Evolutionary conservation across 768 basidiomycete genomes (phyloP), one percentile per base, ranked within the genome.

Genomic region (Exidia glandulosa): DNA sequence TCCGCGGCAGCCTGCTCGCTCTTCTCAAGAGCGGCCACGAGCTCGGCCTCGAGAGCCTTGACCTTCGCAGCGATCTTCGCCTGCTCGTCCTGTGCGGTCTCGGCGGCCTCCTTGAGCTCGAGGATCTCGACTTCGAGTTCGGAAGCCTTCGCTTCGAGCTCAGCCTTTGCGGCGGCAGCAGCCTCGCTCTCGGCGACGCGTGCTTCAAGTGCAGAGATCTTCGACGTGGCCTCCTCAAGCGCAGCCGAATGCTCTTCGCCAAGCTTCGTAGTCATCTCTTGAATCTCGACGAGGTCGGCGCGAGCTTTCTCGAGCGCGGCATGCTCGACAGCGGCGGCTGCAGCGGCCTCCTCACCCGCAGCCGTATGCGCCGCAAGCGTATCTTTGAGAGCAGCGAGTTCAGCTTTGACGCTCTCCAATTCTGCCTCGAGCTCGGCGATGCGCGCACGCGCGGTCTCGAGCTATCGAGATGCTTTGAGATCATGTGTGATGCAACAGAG

Each of bases 51-150:
- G 48, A 86, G 68, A 10, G 66, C 63, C 61, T 79, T 77, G 32
- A 87, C 73, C 52, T 72, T 79, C 12, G 73, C 69, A 37, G 78
- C 66, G 12, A 77, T 69, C 61, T 74, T 73, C 52, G 72, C 74
- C 56, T 78, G 81, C 32, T 78, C 78, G 59, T 89, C 88, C 65
- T 87, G 84, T 5, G 78, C 73, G 23, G 71, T 71, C 64, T 91
- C 90, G 62, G 82, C 81, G 45, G 75, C 75, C 68, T 93, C 90
- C 69, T 79, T 88, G 61, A 86, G 66, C 72, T 92, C 90, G 60
- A 91, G 70, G 45, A 90, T 78, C 68, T 92, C 88, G 56, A 93
- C 74, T 73, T 93, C 90, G 29, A 90, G 75, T 66, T 93, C 90
- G 0, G 87, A 88, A 3, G 91, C 74, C 70, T 84, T 89, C 66